Base-by-base conservation (phyloP, 495 filamentous ascomycete genomes). In the Aspergillus bertholletiae region DNA sequence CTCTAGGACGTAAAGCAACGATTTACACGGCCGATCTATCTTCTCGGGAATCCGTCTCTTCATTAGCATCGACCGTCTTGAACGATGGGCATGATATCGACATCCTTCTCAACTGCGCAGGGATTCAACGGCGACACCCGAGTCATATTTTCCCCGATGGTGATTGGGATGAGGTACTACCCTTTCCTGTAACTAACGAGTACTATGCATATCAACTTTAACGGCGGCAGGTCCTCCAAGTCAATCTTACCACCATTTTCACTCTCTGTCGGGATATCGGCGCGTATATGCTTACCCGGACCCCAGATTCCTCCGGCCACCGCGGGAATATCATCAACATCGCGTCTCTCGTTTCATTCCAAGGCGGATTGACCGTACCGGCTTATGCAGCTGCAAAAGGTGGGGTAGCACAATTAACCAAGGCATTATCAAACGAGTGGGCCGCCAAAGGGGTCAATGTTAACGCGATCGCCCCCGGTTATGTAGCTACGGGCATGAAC, bases 401-500 rank as follows among this genome's bases (percentile, higher is more conserved):
- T 35, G 91, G 86, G 7, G 81, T 96, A 0, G 81, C 82, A 6
- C 88, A 92, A 68, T 70, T 95, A 39, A 95, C 90, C 11, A 95
- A 94, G 64, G 82, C 85, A 12, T 71, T 95, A 37, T 81, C 84
- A 20, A 95, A 95, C 56, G 88, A 92, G 69, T 95, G 89, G 89
- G 84, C 88, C 1, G 67, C 75, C 0, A 72, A 82, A 53, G 89
- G 89, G 0, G 79, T 94, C 53, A 85, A 77, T 15, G 87, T 90
- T 2, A 89, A 90, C 56, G 85, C 84, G 1, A 82, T 90, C 56
- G 86, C 86, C n/a, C 81, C 81, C 5, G 80, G 82, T 0, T 94
- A 94, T 66, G 84, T 95, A 20, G 88, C 80, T 24, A 95, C 90
- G 3, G 89, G 93, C 24, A 94, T 95, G 90, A 95, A 92, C 63